Evolutionary conservation across 352 stramenopile species (phyloP).

Genomic region (Pythium sp.): DNA sequence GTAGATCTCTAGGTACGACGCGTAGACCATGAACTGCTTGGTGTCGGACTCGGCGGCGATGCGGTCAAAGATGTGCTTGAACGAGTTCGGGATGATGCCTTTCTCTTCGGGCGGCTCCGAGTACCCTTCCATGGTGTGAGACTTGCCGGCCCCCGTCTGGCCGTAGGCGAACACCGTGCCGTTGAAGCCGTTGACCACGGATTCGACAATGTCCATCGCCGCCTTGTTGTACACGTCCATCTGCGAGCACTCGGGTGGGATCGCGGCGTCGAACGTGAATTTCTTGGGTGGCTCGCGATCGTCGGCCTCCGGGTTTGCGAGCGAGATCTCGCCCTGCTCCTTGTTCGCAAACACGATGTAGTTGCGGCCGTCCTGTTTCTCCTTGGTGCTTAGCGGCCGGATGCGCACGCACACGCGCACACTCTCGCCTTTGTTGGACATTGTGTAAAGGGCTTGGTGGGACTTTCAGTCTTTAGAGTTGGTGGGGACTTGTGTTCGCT

Average conservation of each 20-base stretch:
- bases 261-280: slow-evolving; percentile 98
- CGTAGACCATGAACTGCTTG: slow-evolving; percentile 94
- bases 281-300: slow-evolving; percentile 85
- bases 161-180: slow-evolving; percentile 16
- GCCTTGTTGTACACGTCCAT: slow-evolving; percentile 93
- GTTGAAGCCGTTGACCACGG: slow-evolving; percentile 18
- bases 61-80: slow-evolving; percentile 89
- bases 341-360: slow-evolving; percentile 85
- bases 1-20: slow-evolving; percentile 97
- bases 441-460: too few relatives aligned
- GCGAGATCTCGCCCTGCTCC: slow-evolving; percentile 85
- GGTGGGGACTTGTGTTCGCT: neutral
- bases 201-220: slow-evolving; percentile 88
- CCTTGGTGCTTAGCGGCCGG: slow-evolving; percentile 92
- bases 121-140: slow-evolving; percentile 85
- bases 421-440: slow-evolving; percentile 83
- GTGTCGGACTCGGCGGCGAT: slow-evolving; percentile 82
- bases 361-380: slow-evolving; percentile 90
- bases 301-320: slow-evolving; percentile 80
- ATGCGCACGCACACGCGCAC: slow-evolving; percentile 97
- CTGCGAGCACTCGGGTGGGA: slow-evolving; percentile 91
- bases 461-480: neutral
- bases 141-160: slow-evolving; percentile 85
- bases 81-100: slow-evolving; percentile 88
- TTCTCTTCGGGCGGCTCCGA: slow-evolving; percentile 69